These are phyloP conservation scores for Saccharomyces pastorianus DNA, from an alignment of 1,139 yeast genomes.

Conservation along the genomic window DNA sequence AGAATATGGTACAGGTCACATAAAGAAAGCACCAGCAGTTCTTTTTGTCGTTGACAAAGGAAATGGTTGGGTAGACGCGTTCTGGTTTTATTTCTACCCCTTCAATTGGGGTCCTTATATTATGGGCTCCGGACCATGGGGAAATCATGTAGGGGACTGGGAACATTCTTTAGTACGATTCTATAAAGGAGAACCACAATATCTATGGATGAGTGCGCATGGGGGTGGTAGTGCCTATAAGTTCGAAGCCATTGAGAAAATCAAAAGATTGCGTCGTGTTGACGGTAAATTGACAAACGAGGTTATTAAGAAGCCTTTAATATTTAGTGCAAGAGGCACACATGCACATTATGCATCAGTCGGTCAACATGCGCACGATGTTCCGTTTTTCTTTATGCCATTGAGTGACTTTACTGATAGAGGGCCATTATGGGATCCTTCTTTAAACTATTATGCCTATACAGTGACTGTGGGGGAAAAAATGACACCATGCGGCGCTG, in stretches of 20 bases:
- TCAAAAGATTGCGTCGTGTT: slow-evolving; percentile 33
- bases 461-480: slow-evolving; percentile 37
- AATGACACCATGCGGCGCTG: slow-evolving; percentile 35
- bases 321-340: slow-evolving; percentile 89
- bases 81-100: slow-evolving; percentile 92
- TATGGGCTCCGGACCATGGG: slow-evolving; percentile 96
- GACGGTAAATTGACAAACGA: slow-evolving; percentile 27
- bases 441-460: slow-evolving; percentile 71
- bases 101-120: slow-evolving; percentile 94
- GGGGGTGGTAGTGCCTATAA: slow-evolving; percentile 92
- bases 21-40: slow-evolving; percentile 70
- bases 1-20: slow-evolving; percentile 59
- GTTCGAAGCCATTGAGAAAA: slow-evolving; percentile 67
- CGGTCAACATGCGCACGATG: slow-evolving; percentile 92
- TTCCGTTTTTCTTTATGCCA: slow-evolving; percentile 70
- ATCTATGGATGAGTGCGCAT: slow-evolving; percentile 98
- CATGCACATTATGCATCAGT: slow-evolving; percentile 96
- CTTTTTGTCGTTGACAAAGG: slow-evolving; percentile 85
- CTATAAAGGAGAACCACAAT: slow-evolving; percentile 70
- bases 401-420: slow-evolving; percentile 88
- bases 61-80: slow-evolving; percentile 82
- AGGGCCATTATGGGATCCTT: slow-evolving; percentile 93
- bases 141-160: slow-evolving; percentile 97
- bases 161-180: slow-evolving; percentile 88
- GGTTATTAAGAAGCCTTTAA: slow-evolving; percentile 49